Conservation (phyloP, 805 yeast species). For the Metschnikowia baotianmanensis region DNA sequence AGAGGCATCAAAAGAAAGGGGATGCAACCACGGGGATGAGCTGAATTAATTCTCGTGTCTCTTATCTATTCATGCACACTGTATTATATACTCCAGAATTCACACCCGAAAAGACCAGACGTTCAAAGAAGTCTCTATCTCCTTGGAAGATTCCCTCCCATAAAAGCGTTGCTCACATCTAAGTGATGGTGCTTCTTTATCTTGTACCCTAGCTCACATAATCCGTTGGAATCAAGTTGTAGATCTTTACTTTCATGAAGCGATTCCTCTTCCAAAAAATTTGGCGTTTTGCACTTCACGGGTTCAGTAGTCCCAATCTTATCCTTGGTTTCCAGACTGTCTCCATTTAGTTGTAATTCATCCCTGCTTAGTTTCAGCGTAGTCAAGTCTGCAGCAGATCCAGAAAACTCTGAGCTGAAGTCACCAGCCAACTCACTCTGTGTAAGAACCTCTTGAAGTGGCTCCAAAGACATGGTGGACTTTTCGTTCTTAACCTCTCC, state of each 20-base stretch:
- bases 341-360: neutral
- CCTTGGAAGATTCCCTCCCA: conserved; percentile 26
- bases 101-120: no score
- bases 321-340: neutral
- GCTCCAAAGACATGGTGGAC: conserved; percentile 8
- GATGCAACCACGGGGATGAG: no score
- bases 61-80: no score
- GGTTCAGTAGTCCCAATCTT: neutral
- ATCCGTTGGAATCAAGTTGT: conserved; percentile 26
- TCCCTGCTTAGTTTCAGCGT: neutral
- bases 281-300: neutral
- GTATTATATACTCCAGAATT: no score
- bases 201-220: conserved; percentile 42
- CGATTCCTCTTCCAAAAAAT: conserved; percentile 13
- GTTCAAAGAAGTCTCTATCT: conserved; percentile 2
- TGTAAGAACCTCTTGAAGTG: conserved; percentile 10
- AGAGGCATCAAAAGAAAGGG: no score
- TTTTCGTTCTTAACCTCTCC: conserved; percentile 8
- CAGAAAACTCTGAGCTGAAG: neutral
- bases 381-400: neutral
- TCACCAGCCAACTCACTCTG: conserved; percentile 3
- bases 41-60: no score
- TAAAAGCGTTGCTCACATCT: conserved; percentile 34
- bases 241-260: conserved; percentile 17
- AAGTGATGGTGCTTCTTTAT: conserved; percentile 43